phyloP scores from a whole-genome alignment of 1,284 basidiomycete species.

The Sporisorium graminicola region DNA sequence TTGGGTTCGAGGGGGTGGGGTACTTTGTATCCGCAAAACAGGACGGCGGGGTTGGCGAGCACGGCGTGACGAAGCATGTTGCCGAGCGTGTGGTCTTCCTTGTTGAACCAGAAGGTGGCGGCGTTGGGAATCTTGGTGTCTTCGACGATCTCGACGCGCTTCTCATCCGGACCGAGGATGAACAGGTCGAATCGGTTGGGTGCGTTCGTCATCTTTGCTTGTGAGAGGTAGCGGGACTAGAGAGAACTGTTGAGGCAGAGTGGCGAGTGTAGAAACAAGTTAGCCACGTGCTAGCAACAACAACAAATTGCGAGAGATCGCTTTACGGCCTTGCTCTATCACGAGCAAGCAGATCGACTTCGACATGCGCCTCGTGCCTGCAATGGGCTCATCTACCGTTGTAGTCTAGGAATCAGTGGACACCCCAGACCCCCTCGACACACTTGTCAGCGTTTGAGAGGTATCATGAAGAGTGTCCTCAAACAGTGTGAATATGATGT shows the following conservation, averaged over 20 bases:
- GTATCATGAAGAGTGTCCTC: conserved; percentile 39
- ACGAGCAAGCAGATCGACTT: too few species aligned
- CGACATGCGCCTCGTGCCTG: too few species aligned
- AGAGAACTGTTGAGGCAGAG: not conserved
- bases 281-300: conserved; percentile 1
- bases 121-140: conserved; percentile 98
- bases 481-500: conserved; percentile 67
- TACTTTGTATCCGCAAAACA: conserved; percentile 97
- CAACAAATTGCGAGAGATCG: too few species aligned
- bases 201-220: conserved; percentile 76
- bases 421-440: conserved; percentile 50
- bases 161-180: conserved; percentile 91
- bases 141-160: conserved; percentile 88
- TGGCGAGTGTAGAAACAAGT: conserved; percentile 6
- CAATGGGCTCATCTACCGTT: conserved; percentile 69
- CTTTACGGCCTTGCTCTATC: too few species aligned
- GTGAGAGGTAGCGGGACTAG: not conserved
- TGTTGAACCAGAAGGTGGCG: conserved; percentile 90
- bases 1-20: conserved; percentile 95
- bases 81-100: conserved; percentile 96
- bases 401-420: conserved; percentile 65
- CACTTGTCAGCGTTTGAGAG: conserved; percentile 59
- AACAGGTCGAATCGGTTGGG: conserved; percentile 91
- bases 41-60: conserved; percentile 68
- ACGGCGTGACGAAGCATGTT: conserved; percentile 88